phyloP scores from a whole-genome alignment of 495 filamentous ascomycete species.

The Penicillium flavigenum region DNA sequence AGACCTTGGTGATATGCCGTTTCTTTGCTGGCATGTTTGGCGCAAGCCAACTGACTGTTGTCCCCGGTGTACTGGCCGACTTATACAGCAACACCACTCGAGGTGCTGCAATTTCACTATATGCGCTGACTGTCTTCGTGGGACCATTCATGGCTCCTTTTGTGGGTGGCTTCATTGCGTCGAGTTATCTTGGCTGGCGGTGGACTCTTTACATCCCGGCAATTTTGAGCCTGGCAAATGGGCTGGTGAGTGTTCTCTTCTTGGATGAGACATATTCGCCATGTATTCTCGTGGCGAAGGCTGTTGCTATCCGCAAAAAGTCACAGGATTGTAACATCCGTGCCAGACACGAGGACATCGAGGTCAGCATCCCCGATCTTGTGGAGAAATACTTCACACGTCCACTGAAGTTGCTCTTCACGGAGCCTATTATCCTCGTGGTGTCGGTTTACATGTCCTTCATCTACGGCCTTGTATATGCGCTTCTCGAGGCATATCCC shows the following conservation, averaged over 20 bases:
- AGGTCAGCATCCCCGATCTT: constrained; percentile 38
- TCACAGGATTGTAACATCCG: constrained; percentile 49
- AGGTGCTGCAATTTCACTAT: constrained; percentile 50
- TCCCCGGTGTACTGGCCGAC: constrained; percentile 53
- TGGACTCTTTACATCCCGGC: constrained; percentile 50
- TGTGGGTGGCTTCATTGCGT: constrained; percentile 46
- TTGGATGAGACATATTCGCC: constrained; percentile 44
- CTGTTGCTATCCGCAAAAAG: constrained; percentile 36
- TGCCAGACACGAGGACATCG: constrained; percentile 49
- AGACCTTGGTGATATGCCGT: constrained; percentile 52
- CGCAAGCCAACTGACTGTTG: constrained; percentile 50
- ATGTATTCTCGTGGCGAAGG: constrained; percentile 41
- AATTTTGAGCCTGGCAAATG: constrained; percentile 35
- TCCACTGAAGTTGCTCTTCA: constrained; percentile 44
- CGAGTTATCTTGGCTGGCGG: constrained; percentile 45
- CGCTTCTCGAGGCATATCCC: constrained; percentile 45
- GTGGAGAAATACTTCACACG: constrained; percentile 44
- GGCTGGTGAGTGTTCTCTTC: constrained; percentile 29
- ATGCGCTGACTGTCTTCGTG: constrained; percentile 49
- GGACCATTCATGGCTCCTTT: constrained; percentile 51
- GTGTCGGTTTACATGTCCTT: constrained; percentile 50
- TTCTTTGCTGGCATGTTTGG: constrained; percentile 55
- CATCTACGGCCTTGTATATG: constrained; percentile 48
- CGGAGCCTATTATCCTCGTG: constrained; percentile 47
- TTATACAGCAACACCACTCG: constrained; percentile 50